Conservation (phyloP, 225 moss, liverwort and hornwort genomes). For the Physcomitrellopsis africana region DNA sequence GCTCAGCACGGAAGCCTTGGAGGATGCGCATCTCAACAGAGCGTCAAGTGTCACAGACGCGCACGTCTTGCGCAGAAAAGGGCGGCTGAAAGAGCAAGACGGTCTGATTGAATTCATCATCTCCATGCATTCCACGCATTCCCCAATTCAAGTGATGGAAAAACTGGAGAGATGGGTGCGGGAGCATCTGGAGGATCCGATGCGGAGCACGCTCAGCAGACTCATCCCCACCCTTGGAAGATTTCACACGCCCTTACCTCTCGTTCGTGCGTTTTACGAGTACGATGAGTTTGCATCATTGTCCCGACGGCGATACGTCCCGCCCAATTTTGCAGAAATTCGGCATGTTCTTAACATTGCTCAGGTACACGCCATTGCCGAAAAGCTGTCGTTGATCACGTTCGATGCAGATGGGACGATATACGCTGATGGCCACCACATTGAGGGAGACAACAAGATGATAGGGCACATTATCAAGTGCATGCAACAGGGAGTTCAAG, state of each 20-base stretch:
- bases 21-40: conserved; percentile 83
- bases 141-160: conserved; percentile 90
- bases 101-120: conserved; percentile 93
- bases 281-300: conserved; percentile 95
- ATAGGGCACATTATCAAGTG: conserved; percentile 86
- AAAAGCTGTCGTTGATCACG: conserved; percentile 74
- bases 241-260: conserved; percentile 80
- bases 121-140: conserved; percentile 92
- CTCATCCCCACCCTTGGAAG: conserved; percentile 81
- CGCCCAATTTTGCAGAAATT: conserved; percentile 92
- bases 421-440: conserved; percentile 94
- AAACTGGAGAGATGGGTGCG: conserved; percentile 90
- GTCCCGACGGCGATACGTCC: conserved; percentile 81
- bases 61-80: conserved; percentile 88
- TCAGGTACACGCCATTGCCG: conserved; percentile 91
- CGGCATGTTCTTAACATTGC: conserved; percentile 95
- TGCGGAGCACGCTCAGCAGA: conserved; percentile 73
- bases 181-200: conserved; percentile 88
- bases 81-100: conserved; percentile 93
- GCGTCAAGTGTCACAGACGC: conserved; percentile 92
- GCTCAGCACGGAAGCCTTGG: conserved; percentile 77
- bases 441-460: conserved; percentile 92
- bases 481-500: conserved; percentile 74
- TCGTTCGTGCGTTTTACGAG: conserved; percentile 83
- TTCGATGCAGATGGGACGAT: conserved; percentile 95